Conservation (phyloP, 192 early-diverging fungal species). For the Gonapodya prolifera region DNA sequence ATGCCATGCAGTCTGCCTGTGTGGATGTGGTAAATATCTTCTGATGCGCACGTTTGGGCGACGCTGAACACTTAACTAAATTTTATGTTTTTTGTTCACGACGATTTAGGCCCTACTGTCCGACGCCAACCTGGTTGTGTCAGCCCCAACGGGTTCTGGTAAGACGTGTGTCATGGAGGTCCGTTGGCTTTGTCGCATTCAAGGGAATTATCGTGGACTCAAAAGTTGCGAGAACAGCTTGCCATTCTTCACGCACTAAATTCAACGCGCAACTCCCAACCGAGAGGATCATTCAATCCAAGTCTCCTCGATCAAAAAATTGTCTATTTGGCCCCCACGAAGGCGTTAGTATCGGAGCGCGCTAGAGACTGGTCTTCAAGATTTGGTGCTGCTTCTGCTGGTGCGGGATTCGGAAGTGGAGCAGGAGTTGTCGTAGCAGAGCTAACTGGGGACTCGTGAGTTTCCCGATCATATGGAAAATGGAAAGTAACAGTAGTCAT, state of each 20-base stretch:
- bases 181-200: constrained; percentile 17
- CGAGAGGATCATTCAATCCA: not conserved
- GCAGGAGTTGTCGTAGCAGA: not conserved
- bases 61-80: no score
- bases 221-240: not conserved
- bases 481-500: no score
- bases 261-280: not conserved
- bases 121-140: constrained; percentile 12
- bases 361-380: constrained; percentile 36
- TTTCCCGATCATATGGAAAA: no score
- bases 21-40: not conserved
- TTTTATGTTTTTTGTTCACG: no score
- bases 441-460: not conserved
- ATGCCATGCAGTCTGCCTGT: constrained; percentile 1
- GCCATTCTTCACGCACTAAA: not conserved
- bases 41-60: no score
- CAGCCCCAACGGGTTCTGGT: constrained; percentile 55
- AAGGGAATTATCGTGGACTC: not conserved
- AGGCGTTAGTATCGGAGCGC: constrained; percentile 50
- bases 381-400: not conserved
- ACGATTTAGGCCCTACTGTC: not conserved
- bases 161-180: constrained; percentile 54
- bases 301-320: constrained; percentile 5
- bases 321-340: constrained; percentile 52
- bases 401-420: not conserved